Percentiles rank a stretch among this genome's conserved stretches.
phyloP scores from a whole-genome alignment of 192 early-diverging fungal species.

The Chytriomyces confervae region DNA sequence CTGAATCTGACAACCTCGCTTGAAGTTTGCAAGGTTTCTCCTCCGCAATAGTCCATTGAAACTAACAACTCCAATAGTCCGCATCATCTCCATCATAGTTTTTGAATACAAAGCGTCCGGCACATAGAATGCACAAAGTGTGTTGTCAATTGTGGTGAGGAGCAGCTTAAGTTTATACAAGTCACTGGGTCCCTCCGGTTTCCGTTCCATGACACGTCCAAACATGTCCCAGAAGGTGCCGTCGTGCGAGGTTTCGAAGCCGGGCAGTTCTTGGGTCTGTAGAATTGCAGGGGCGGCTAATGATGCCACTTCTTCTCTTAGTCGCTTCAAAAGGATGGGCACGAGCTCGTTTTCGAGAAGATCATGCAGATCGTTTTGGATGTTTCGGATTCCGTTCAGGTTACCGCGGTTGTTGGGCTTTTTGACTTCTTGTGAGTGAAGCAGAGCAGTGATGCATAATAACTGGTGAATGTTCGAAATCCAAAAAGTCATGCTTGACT shows the following conservation, averaged over 20 bases:
- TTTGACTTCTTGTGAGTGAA: conserved; percentile 26
- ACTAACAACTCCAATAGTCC: conserved; percentile 82
- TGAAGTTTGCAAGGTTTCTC: conserved; percentile 90
- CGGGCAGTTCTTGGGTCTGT: conserved; percentile 84
- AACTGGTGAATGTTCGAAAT: conserved; percentile 89
- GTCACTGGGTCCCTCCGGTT: conserved; percentile 50
- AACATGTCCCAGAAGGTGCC: neutral
- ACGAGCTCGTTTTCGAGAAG: conserved; percentile 82
- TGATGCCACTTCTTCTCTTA: conserved; percentile 83
- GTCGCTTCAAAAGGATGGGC: conserved; percentile 86
- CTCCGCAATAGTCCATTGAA: conserved; percentile 91
- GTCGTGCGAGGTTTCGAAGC: conserved; percentile 63
- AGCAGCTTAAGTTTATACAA: conserved; percentile 84
- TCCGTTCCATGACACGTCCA: neutral
- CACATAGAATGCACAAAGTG: conserved; percentile 86
- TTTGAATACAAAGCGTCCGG: conserved; percentile 77
- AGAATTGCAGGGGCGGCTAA: conserved; percentile 86
- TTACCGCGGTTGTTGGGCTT: conserved; percentile 61
- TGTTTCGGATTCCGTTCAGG: conserved; percentile 72
- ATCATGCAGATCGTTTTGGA: conserved; percentile 77
- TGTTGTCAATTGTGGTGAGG: conserved; percentile 81
- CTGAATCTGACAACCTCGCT: conserved; percentile 94
- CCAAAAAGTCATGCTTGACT: conserved; percentile 71
- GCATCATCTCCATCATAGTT: conserved; percentile 84
- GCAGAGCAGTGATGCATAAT: conserved; percentile 70